Conservation (phyloP, 2,329 filamentous ascomycete species). For the Rhinocladiella mackenziei region DNA sequence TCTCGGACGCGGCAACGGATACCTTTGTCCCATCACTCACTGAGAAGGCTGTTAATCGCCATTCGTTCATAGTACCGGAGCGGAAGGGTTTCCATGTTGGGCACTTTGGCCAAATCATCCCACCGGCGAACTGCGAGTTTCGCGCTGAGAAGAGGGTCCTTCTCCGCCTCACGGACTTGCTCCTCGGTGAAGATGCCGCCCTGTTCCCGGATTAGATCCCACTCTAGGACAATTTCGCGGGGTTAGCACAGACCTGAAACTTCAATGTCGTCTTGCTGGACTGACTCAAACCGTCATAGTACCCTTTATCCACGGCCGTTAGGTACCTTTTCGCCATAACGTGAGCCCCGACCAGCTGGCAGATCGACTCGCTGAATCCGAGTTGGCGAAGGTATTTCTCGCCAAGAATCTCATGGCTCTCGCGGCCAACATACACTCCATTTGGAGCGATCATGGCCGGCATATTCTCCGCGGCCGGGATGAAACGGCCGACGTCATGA, state of each 20-base stretch:
- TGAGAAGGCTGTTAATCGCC: slow-evolving; percentile 22
- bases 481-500: slow-evolving; percentile 35
- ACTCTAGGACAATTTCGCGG: neutral
- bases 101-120: slow-evolving; percentile 32
- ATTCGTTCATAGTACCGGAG: slow-evolving; percentile 30
- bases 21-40: slow-evolving; percentile 2
- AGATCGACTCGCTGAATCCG: slow-evolving; percentile 33
- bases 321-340: slow-evolving; percentile 35
- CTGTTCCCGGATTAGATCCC: slow-evolving; percentile 11
- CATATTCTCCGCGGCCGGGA: slow-evolving; percentile 32
- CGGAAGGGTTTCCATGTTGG: slow-evolving; percentile 26
- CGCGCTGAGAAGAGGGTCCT: slow-evolving; percentile 31
- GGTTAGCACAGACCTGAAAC: slow-evolving; percentile 32
- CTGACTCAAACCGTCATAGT: slow-evolving; percentile 32
- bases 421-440: slow-evolving; percentile 31
- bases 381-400: slow-evolving; percentile 32
- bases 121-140: slow-evolving; percentile 32
- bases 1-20: neutral
- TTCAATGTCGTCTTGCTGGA: slow-evolving; percentile 32
- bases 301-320: slow-evolving; percentile 30
- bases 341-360: slow-evolving; percentile 33
- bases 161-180: slow-evolving; percentile 28
- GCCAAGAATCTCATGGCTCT: slow-evolving; percentile 33
- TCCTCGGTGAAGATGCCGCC: slow-evolving; percentile 29
- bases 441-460: slow-evolving; percentile 29